Conservation (phyloP, 139 green algal species). For the Eudorina sp. region DNA sequence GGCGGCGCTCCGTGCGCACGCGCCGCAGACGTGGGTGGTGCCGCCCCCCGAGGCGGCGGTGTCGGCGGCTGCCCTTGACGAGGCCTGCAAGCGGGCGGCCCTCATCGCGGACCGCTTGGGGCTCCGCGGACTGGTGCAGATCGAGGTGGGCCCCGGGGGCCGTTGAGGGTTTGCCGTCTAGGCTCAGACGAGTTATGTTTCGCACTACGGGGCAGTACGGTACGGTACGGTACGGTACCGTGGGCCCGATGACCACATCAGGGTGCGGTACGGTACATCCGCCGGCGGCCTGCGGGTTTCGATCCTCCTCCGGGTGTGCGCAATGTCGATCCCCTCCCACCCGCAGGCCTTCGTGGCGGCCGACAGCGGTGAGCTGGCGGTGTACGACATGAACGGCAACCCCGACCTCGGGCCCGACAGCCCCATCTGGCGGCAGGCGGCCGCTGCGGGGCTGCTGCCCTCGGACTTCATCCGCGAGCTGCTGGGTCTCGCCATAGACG, state of each 20-base stretch:
- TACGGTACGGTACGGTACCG: no score
- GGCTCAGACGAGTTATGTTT: no score
- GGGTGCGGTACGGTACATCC: no score
- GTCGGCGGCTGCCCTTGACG: not conserved
- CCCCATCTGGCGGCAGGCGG: conserved; percentile 30
- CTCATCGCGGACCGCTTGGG: conserved; percentile 27
- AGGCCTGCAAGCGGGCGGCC: not conserved
- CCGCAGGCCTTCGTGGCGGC: conserved; percentile 28
- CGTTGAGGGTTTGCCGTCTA: no score
- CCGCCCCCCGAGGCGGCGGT: not conserved
- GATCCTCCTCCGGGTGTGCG: no score
- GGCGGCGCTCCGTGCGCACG: not conserved
- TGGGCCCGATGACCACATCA: no score
- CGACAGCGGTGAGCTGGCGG: conserved; percentile 11
- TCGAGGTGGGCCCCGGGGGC: conserved; percentile 19
- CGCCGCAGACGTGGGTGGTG: not conserved
- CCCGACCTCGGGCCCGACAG: conserved; percentile 43
- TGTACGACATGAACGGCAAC: conserved; percentile 37
- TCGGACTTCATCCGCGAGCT: conserved; percentile 23
- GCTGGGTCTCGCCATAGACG: conserved; percentile 2
- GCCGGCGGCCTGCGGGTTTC: no score
- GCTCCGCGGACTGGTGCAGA: conserved; percentile 15
- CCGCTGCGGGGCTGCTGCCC: conserved; percentile 32
- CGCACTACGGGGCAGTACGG: no score
- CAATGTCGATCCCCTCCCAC: not conserved